phyloP scores from a whole-genome alignment of 2,329 filamentous ascomycete species.

The Xylariales sp. region DNA sequence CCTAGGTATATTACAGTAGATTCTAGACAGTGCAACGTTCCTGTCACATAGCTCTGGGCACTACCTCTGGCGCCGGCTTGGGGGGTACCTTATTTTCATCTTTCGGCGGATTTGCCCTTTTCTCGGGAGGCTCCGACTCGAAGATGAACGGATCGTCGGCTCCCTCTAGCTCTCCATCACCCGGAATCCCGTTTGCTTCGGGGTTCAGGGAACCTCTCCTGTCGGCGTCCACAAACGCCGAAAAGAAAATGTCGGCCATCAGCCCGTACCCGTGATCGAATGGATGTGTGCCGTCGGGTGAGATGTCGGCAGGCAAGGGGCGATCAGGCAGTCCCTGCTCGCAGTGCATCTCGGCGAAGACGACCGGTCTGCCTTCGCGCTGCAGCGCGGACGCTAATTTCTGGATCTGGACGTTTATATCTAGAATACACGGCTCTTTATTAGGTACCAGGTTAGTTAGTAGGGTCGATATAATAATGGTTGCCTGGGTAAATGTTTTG shows the following conservation, averaged over 20 bases:
- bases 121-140: conserved; percentile 11
- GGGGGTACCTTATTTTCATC: background rate
- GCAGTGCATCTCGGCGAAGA: conserved; percentile 48
- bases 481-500: conserved; percentile 38
- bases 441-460: conserved; percentile 41
- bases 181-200: conserved; percentile 36
- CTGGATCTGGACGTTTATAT: conserved; percentile 43
- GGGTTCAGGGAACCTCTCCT: conserved; percentile 38
- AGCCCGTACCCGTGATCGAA: conserved; percentile 43
- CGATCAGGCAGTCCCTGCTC: conserved; percentile 37
- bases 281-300: conserved; percentile 45
- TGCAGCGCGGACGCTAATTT: conserved; percentile 30
- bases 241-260: conserved; percentile 43
- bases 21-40: too few species aligned
- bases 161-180: conserved; percentile 37
- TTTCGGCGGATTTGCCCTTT: background rate
- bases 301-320: conserved; percentile 39
- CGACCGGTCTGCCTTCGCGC: conserved; percentile 31
- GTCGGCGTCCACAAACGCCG: conserved; percentile 42
- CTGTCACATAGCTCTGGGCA: background rate
- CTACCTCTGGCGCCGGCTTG: background rate
- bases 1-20: too few species aligned
- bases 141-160: conserved; percentile 15
- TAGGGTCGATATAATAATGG: conserved; percentile 46
- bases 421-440: conserved; percentile 40